Conservation (phyloP, 2,329 filamentous ascomycete genomes). For the Aspergillus sp. region DNA sequence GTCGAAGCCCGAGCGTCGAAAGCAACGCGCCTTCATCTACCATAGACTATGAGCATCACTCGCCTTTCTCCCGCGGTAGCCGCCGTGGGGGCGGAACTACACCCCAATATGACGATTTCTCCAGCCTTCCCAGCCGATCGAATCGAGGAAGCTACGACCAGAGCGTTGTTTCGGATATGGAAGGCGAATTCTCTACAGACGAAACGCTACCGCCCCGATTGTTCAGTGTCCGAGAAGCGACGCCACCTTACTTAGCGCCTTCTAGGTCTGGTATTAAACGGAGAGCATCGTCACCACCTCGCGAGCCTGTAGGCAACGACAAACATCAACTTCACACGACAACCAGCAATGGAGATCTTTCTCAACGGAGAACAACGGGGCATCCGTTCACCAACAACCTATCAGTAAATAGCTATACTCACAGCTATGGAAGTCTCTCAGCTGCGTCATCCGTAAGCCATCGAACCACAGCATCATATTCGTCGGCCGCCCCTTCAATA, state of each 20-base stretch:
- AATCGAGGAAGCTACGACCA: conserved; percentile 65
- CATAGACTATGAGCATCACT: conserved; percentile 43
- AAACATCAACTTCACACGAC: conserved; percentile 34
- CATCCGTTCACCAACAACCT: conserved; percentile 58
- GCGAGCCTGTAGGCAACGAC: conserved; percentile 47
- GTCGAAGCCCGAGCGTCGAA: conserved; percentile 46
- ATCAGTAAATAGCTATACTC: conserved; percentile 55
- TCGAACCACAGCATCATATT: conserved; percentile 60
- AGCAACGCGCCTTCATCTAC: conserved; percentile 40
- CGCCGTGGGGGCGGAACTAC: conserved; percentile 52
- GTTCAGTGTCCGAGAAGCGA: conserved; percentile 40
- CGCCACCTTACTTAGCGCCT: conserved; percentile 35
- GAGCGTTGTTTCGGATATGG: conserved; percentile 53
- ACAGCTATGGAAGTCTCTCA: conserved; percentile 62
- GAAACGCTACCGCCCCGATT: conserved; percentile 37
- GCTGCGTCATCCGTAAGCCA: conserved; percentile 64
- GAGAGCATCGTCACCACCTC: conserved; percentile 63
- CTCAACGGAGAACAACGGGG: conserved; percentile 53
- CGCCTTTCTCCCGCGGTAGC: conserved; percentile 32
- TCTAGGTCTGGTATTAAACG: conserved; percentile 61
- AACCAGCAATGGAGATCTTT: conserved; percentile 51
- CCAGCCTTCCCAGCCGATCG: conserved; percentile 51
- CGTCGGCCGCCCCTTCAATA: conserved; percentile 61
- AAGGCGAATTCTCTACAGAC: conserved; percentile 42
- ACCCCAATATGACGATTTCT: conserved; percentile 50